A percentile compares a stretch with the other conserved stretches of the same genome.
Evolutionary conservation across 805 yeast genomes (phyloP).

Genomic region (Metschnikowia vanudenii): DNA sequence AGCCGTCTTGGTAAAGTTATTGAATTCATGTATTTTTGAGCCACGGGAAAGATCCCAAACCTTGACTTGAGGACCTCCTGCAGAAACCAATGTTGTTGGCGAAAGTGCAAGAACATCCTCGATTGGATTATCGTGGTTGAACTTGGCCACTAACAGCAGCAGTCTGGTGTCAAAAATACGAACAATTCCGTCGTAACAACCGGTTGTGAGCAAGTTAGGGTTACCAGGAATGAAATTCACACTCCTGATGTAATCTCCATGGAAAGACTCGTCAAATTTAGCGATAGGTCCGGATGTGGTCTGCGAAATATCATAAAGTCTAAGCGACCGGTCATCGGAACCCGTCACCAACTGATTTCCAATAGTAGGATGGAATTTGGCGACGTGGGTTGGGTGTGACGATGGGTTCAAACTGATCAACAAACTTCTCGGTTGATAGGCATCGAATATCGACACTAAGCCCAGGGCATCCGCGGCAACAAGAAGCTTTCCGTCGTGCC

Average conservation of each 20-base stretch:
- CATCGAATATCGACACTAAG: slow-evolving; percentile 84
- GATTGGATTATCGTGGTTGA: slow-evolving; percentile 75
- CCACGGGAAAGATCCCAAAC: slow-evolving; percentile 92
- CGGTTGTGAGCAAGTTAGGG: slow-evolving; percentile 81
- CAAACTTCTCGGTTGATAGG: slow-evolving; percentile 72
- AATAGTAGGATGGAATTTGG: slow-evolving; percentile 80
- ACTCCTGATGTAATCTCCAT: slow-evolving; percentile 84
- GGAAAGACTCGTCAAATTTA: slow-evolving; percentile 59
- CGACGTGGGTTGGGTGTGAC: slow-evolving; percentile 86
- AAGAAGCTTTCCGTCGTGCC: slow-evolving; percentile 85
- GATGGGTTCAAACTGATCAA: slow-evolving; percentile 81
- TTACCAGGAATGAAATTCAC: slow-evolving; percentile 74
- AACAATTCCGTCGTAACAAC: slow-evolving; percentile 88
- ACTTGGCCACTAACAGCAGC: slow-evolving; percentile 56
- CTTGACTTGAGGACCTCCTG: slow-evolving; percentile 78
- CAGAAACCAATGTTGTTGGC: slow-evolving; percentile 73
- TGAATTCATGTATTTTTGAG: slow-evolving; percentile 63
- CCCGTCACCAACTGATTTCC: slow-evolving; percentile 80
- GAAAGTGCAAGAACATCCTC: slow-evolving; percentile 77
- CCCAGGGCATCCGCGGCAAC: slow-evolving; percentile 97
- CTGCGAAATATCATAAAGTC: slow-evolving; percentile 85
- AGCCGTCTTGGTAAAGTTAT: slow-evolving; percentile 91
- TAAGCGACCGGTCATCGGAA: slow-evolving; percentile 83
- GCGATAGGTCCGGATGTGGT: slow-evolving; percentile 66
- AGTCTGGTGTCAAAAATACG: slow-evolving; percentile 80